A percentile compares a stretch with the other conserved stretches of the same genome.
These are phyloP conservation scores for Ogataea wickerhamii DNA, from an alignment of 805 yeast species.

Conservation along the genomic window DNA sequence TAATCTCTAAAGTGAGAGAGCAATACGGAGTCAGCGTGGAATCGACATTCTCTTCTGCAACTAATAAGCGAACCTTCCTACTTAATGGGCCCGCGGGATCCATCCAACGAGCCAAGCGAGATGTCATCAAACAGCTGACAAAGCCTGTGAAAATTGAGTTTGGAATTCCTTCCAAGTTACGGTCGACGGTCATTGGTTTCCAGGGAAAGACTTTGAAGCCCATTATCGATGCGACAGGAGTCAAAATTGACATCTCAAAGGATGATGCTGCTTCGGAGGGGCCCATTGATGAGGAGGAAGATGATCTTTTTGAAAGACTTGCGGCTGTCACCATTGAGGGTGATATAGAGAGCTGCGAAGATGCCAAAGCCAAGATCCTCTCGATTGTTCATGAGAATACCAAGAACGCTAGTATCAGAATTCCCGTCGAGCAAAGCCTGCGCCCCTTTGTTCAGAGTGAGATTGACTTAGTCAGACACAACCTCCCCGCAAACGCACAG, in stretches of 20 bases:
- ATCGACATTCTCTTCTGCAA: constrained; percentile 72
- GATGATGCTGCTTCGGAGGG: constrained; percentile 11
- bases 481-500: constrained; percentile 27
- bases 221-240: constrained; percentile 63
- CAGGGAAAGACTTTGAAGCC: constrained; percentile 82
- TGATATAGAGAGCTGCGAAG: constrained; percentile 75
- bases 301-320: constrained; percentile 57
- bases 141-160: constrained; percentile 64
- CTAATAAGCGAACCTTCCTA: constrained; percentile 77
- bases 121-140: constrained; percentile 70
- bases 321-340: constrained; percentile 70
- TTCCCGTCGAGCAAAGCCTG: constrained; percentile 41
- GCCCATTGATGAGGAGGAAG: constrained; percentile 34
- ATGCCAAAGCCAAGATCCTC: constrained; percentile 66
- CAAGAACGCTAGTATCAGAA: constrained; percentile 48
- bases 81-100: constrained; percentile 69
- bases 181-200: constrained; percentile 81
- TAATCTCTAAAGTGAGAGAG: constrained; percentile 59
- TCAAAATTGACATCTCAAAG: constrained; percentile 65
- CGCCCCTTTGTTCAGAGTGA: constrained; percentile 44
- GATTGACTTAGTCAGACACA: constrained; percentile 20
- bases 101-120: constrained; percentile 69
- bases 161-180: constrained; percentile 69
- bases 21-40: constrained; percentile 66
- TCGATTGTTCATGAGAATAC: constrained; percentile 75